phyloP scores from a whole-genome alignment of 2,329 filamentous ascomycete genomes.

The Aaosphaeria arxii region DNA sequence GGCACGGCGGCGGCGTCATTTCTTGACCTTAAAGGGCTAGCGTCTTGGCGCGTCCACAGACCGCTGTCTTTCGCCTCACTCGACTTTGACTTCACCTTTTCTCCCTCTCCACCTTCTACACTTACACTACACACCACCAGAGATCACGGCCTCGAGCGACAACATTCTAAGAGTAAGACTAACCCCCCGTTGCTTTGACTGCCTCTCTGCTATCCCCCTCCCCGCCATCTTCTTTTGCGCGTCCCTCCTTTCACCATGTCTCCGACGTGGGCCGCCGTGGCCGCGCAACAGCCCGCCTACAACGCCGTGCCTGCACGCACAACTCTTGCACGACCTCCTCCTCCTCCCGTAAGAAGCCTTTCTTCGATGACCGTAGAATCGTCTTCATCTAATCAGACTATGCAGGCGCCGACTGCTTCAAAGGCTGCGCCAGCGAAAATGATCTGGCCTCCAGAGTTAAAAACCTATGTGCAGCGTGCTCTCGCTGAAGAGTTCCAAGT shows the following conservation, averaged over 20 bases:
- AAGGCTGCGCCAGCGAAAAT: background rate
- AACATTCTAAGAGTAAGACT: background rate
- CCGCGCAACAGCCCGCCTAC: conserved; percentile 38
- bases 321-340: conserved; percentile 16
- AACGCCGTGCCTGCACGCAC: conserved; percentile 46
- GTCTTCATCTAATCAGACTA: background rate
- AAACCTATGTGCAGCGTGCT: conserved; percentile 77
- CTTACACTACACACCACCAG: background rate
- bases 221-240: background rate
- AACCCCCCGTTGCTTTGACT: background rate
- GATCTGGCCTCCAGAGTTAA: conserved; percentile 11
- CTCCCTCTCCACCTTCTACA: background rate
- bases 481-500: conserved; percentile 69
- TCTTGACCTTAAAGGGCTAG: no score
- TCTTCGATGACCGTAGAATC: background rate
- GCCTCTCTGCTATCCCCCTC: background rate
- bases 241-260: conserved; percentile 16
- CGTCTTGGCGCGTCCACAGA: no score
- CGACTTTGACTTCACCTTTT: background rate
- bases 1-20: no score
- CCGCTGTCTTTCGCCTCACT: no score
- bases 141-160: no score
- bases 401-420: no score
- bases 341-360: background rate
- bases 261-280: conserved; percentile 26